Conservation (phyloP, 2,329 filamentous ascomycete species). For the Hyphodiscus sp. region DNA sequence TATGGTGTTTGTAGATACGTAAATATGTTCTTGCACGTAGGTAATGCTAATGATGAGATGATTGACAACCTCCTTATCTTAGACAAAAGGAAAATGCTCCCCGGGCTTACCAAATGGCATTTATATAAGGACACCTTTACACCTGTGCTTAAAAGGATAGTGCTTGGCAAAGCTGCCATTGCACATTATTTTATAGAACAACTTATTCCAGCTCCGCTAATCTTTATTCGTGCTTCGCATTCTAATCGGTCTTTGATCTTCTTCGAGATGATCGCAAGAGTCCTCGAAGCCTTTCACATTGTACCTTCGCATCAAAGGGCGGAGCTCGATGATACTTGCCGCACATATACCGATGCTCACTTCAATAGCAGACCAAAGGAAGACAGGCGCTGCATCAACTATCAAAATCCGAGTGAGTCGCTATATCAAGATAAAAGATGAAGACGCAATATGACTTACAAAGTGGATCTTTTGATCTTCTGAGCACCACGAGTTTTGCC, state of each 20-base stretch:
- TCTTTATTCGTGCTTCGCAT: too few relatives aligned
- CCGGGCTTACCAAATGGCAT: too few relatives aligned
- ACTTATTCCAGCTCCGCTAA: too few relatives aligned
- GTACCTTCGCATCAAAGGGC: constrained; percentile 14
- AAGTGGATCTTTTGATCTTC: constrained; percentile 14
- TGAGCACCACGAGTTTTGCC: constrained; percentile 14
- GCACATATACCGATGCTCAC: constrained; percentile 18
- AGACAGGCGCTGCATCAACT: constrained; percentile 19
- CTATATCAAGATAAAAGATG: too few relatives aligned
- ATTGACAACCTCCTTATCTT: neutral
- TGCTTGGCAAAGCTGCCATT: too few relatives aligned
- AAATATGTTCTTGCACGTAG: neutral
- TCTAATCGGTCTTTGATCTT: too few relatives aligned
- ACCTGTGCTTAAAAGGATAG: too few relatives aligned
- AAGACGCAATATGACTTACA: too few relatives aligned
- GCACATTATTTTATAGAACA: too few relatives aligned
- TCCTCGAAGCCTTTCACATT: constrained; percentile 15
- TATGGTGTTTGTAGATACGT: neutral
- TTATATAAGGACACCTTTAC: too few relatives aligned
- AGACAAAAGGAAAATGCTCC: too few relatives aligned
- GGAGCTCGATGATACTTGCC: constrained; percentile 17
- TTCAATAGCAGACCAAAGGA: constrained; percentile 20
- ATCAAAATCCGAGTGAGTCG: neutral
- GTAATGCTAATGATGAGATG: neutral
- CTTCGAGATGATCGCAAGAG: too few relatives aligned